Percentiles rank a stretch among this genome's conserved stretches.
Conservation (phyloP, 2,329 filamentous ascomycete species). For the Rhinocladiella mackenziei region DNA sequence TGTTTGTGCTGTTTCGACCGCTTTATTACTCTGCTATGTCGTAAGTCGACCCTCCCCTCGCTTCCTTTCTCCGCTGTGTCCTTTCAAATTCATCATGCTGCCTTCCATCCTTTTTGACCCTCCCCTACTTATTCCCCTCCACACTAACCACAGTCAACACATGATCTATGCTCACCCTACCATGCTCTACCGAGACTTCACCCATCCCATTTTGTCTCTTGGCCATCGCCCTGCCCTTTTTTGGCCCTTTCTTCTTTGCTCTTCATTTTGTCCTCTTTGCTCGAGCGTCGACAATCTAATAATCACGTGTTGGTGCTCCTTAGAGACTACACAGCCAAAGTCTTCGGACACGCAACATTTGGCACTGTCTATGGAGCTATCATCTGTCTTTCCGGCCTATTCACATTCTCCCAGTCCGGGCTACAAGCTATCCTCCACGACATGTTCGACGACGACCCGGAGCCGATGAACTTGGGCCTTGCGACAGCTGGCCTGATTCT, state of each 20-base stretch:
- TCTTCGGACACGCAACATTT: slow-evolving; percentile 88
- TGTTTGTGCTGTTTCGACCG: slow-evolving; percentile 84
- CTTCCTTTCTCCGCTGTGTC: slow-evolving; percentile 1
- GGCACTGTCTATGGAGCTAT: slow-evolving; percentile 88
- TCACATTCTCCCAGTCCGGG: slow-evolving; percentile 77
- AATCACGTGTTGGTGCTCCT: background rate
- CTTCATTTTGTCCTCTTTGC: too few species aligned
- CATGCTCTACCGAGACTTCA: too few species aligned
- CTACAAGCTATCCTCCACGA: slow-evolving; percentile 74
- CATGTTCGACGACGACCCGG: slow-evolving; percentile 66
- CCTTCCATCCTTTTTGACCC: too few species aligned
- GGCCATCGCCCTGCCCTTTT: too few species aligned
- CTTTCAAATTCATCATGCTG: background rate
- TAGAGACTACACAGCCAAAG: slow-evolving; percentile 77
- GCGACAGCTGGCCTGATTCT: slow-evolving; percentile 60
- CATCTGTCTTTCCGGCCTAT: slow-evolving; percentile 76
- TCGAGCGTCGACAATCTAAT: too few species aligned
- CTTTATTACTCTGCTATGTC: slow-evolving; percentile 90
- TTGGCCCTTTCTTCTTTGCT: too few species aligned
- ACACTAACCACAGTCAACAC: too few species aligned
- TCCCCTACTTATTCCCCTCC: too few species aligned
- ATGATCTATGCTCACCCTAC: too few species aligned
- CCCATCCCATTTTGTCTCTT: too few species aligned
- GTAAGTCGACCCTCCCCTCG: slow-evolving; percentile 35
- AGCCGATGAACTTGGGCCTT: slow-evolving; percentile 71